phyloP scores from a whole-genome alignment of 2,329 filamentous ascomycete genomes.

The Hypoxylon rubiginosum region DNA sequence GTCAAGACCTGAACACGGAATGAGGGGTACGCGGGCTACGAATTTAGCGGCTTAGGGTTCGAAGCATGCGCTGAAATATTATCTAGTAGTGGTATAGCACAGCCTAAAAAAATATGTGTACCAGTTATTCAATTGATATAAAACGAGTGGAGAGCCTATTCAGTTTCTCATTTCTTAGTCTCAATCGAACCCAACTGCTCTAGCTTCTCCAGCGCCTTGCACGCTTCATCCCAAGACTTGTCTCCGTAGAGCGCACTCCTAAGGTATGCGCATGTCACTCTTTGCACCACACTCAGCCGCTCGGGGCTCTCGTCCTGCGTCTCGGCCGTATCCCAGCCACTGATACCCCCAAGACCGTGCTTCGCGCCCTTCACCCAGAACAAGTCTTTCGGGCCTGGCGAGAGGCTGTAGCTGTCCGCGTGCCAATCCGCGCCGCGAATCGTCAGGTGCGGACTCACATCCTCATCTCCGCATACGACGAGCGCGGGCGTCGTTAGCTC shows the following conservation, averaged over 20 bases:
- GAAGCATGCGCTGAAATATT: too few species aligned
- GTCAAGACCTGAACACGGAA: too few species aligned
- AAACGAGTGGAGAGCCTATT: conserved; percentile 3
- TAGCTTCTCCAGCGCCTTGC: conserved; percentile 47
- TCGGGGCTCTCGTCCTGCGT: conserved; percentile 54
- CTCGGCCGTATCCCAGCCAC: conserved; percentile 55
- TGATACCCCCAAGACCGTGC: conserved; percentile 57
- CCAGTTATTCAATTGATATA: not conserved
- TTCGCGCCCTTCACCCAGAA: conserved; percentile 52
- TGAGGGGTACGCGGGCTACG: too few species aligned
- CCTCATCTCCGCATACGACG: conserved; percentile 56
- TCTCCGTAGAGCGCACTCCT: conserved; percentile 54
- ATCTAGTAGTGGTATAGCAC: too few species aligned
- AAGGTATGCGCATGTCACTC: conserved; percentile 57
- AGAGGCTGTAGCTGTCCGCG: conserved; percentile 53
- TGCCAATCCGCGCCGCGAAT: conserved; percentile 56
- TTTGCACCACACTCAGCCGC: conserved; percentile 52
- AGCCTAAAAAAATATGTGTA: not conserved
- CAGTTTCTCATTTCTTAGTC: conserved; percentile 44
- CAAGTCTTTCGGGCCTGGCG: conserved; percentile 53
- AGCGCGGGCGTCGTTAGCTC: conserved; percentile 55
- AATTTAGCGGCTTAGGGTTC: not conserved
- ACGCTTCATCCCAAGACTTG: conserved; percentile 50
- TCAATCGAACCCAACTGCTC: conserved; percentile 48
- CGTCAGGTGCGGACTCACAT: conserved; percentile 52